Conservation (phyloP, 2,329 filamentous ascomycete species). For the Thyridium curvatum region DNA sequence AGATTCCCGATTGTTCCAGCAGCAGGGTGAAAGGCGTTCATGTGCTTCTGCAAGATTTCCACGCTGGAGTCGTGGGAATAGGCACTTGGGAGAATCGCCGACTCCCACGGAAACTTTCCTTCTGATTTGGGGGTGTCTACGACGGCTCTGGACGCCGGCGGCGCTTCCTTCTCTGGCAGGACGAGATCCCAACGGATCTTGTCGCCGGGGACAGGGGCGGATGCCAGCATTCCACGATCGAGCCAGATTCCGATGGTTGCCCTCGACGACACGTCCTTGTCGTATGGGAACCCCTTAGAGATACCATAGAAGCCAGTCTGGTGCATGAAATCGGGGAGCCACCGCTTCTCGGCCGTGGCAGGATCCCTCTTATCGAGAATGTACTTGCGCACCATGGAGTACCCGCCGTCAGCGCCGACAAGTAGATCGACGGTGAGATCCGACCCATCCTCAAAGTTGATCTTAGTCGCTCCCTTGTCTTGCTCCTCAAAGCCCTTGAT, state of each 20-base stretch:
- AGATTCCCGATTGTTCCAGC: slow-evolving; percentile 12
- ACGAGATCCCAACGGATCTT: slow-evolving; percentile 18
- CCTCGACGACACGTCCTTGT: no score
- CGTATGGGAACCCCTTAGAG: slow-evolving; percentile 2
- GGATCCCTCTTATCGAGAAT: slow-evolving; percentile 5
- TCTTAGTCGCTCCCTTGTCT: background rate
- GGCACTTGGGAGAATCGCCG: slow-evolving; percentile 2
- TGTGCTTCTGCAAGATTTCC: slow-evolving; percentile 2
- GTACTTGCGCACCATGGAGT: slow-evolving; percentile 25
- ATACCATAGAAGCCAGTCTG: slow-evolving; percentile 15
- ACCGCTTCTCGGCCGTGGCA: slow-evolving; percentile 8
- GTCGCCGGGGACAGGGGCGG: slow-evolving; percentile 9
- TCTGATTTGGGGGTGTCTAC: background rate
- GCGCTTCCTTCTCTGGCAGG: slow-evolving; percentile 11
- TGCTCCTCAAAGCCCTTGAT: slow-evolving; percentile 2
- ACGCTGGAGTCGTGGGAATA: slow-evolving; percentile 4
- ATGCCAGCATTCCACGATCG: slow-evolving; percentile 11
- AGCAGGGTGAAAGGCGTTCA: slow-evolving; percentile 11
- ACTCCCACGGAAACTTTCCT: slow-evolving; percentile 1
- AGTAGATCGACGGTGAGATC: slow-evolving; percentile 23
- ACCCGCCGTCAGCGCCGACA: slow-evolving; percentile 33
- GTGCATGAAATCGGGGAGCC: slow-evolving; percentile 14
- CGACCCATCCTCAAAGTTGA: slow-evolving; percentile 1
- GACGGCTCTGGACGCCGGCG: background rate
- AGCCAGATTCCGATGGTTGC: slow-evolving; percentile 6